Evolutionary conservation across 2,329 filamentous ascomycete genomes (phyloP), one percentile per base, ranked within the genome.

Genomic region (Lecanosticta acicola): DNA sequence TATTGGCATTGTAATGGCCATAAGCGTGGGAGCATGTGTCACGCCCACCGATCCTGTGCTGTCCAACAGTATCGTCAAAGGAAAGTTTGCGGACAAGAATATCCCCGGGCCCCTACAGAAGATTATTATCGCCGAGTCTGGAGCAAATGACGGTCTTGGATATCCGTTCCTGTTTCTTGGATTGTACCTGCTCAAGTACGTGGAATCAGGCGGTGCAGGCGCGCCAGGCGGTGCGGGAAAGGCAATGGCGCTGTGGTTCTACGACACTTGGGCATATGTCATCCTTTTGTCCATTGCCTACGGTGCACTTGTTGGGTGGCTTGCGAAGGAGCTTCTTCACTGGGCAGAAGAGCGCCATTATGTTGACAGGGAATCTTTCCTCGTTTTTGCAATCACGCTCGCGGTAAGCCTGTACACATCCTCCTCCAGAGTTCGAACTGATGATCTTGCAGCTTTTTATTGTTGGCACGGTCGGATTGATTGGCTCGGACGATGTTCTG

Each of bases 31-130:
- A 1, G 85, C 89, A 0, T 94, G 89, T 60, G 81, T 96, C n/a
- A 93, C 90, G 2, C 90, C 89, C 0, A 95, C 90, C 0, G 90
- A 96, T 59, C 90, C 90, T 0, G 81, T 95, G 1, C 67, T 95
- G 32, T 91, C 85, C 13, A 91, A 93, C 53, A 85, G 85, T 2
- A 94, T 95, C 46, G 87, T 95, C 37, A 95, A 95, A 70, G 89
- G 89, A 24, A 90, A 87, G 58, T 96, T 94, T 62, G 90, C 90
- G 1, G 89, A 95, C 60, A 84, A 89, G 59, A 93, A 95, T 62
- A 83, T 95, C 14, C 88, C 90, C 0, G 83, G 81, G 46, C 78
- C 83, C 20, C 71, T 96, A 39, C 88, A 94, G 69, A 81, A 84
- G 53, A 87, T 73, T 48, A 72, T 71, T 49, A 69, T 70, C 48